A percentile compares a stretch with the other conserved stretches of the same genome.
Conservation (phyloP, 257 asterid genomes). For the Solanum raphanifolium region DNA sequence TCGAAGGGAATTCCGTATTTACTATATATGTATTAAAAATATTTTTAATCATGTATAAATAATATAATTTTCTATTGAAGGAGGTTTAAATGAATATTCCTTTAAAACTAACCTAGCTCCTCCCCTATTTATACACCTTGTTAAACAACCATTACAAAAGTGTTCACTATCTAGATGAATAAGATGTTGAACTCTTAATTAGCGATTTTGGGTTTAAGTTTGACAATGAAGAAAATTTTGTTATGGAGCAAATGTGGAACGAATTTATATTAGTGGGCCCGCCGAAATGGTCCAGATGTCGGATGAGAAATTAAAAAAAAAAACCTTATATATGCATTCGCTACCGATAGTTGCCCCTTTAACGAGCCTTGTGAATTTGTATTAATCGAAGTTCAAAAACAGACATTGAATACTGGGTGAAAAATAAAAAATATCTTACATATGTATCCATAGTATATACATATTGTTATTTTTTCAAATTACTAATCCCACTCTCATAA, state of each 20-base stretch:
- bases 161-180: neutral
- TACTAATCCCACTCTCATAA: neutral
- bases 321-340: neutral
- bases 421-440: neutral
- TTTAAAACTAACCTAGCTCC: neutral
- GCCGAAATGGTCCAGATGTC: neutral
- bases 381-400: neutral
- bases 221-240: neutral
- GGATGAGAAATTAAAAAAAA: neutral
- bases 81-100: neutral
- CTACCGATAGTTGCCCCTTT: neutral
- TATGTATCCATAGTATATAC: neutral
- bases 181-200: neutral
- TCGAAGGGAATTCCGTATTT: too few relatives aligned
- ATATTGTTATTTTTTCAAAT: neutral
- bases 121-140: neutral
- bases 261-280: neutral
- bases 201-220: neutral
- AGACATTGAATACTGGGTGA: rapidly evolving
- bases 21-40: too few relatives aligned
- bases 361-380: neutral
- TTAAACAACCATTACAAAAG: neutral
- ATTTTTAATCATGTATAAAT: too few relatives aligned
- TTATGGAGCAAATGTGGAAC: neutral
- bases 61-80: too few relatives aligned